Evolutionary conservation across 768 basidiomycete species (phyloP), one percentile per base, ranked within the genome.

Genomic region (Suillus sp.): DNA sequence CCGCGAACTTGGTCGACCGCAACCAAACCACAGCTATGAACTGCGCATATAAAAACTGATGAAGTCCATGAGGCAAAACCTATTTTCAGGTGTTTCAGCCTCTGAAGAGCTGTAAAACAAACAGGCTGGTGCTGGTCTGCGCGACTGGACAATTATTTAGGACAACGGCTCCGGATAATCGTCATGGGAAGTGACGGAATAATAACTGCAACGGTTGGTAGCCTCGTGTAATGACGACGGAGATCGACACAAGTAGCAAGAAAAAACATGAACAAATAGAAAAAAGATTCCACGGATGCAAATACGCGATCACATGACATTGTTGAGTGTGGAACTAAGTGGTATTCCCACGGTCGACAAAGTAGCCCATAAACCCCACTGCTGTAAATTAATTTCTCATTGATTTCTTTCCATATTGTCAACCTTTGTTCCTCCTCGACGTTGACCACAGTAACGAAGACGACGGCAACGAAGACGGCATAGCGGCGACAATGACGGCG

Each of bases 141-240:
- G 22, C 6, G 13, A 16, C 9, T 51, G 50, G 18, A 30, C 27
- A 50, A 50, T 27, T 18, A 48, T 48, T 51, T 51, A 30, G 27
- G 22, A 47, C n/a, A 47, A 22, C 45, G 45, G 48, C 38, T 27
- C 34, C 8, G 43, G 59, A 53, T 32, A 4, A 35, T 50, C 30
- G 64, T 63, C 55, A 62, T 60, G 59, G 53, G 7, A 51, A 56
- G 32, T 51, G 30, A 57, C 32, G 30, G 8, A 22, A 57, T 32
- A 20, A 34, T 59, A 59, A 16, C 25, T 22, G 22, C 43, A 40
- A 40, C 38, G 43, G 43, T 59, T n/a, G 64, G 64, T 75, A 74
- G 70, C 73, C 73, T 74, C 73, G 75, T 74, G 73, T 74, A 73
- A 67, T 71, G 71, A 65, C 62, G 73, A 73, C 68, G 70, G 73